A percentile compares a stretch with the other conserved stretches of the same genome.
Evolutionary conservation across 2,329 filamentous ascomycete species (phyloP).

Genomic region (Neophaeococcomyces aloes): DNA sequence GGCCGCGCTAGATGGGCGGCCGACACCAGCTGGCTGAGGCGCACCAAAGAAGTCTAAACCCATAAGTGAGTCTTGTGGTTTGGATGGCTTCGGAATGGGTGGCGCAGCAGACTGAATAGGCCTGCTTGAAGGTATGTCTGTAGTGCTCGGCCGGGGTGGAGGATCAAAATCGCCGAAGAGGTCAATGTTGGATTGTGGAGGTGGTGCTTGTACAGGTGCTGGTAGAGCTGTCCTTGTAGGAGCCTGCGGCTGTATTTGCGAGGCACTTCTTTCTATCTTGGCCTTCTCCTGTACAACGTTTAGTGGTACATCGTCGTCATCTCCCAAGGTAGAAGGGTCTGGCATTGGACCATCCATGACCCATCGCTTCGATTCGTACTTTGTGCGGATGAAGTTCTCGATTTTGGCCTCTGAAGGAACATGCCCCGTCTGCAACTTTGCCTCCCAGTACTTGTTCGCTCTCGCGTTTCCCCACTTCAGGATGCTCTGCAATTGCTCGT

Average conservation of each 20-base stretch:
- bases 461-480: constrained; percentile 90
- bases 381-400: constrained; percentile 98
- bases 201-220: constrained; percentile 31
- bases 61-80: constrained; percentile 65
- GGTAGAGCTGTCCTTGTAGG: constrained; percentile 22
- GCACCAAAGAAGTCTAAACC: constrained; percentile 87
- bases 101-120: constrained; percentile 56
- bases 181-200: constrained; percentile 51
- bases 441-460: constrained; percentile 97
- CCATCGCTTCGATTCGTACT: constrained; percentile 98
- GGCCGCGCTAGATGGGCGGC: constrained; percentile 69
- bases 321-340: constrained; percentile 78
- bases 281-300: constrained; percentile 60
- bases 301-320: constrained; percentile 65
- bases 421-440: constrained; percentile 82
- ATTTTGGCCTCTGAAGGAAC: constrained; percentile 95
- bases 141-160: constrained; percentile 59
- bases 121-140: constrained; percentile 51
- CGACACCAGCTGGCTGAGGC: constrained; percentile 52
- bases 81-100: constrained; percentile 48
- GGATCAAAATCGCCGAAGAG: constrained; percentile 72
- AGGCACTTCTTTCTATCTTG: constrained; percentile 53
- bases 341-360: constrained; percentile 96
- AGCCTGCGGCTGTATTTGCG: constrained; percentile 35
- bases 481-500: constrained; percentile 91